Conservation (phyloP, 176 grass and related monocot species). For the Zea luxurians region DNA sequence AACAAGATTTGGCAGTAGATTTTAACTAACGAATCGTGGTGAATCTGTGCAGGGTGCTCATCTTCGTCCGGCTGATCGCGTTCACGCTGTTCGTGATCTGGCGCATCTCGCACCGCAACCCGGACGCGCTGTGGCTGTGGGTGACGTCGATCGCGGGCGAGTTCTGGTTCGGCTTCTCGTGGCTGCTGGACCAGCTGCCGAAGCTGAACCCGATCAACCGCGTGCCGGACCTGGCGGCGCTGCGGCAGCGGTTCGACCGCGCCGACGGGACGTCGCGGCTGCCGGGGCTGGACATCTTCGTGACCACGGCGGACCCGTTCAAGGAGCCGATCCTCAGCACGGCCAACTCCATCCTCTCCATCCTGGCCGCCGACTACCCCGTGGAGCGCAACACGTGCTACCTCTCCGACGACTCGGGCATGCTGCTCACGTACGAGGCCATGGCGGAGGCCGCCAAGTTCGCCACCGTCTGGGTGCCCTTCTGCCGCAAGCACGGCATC, state of each 20-base stretch:
- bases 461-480: constrained; percentile 75
- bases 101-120: constrained; percentile 74
- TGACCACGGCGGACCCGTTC: constrained; percentile 76
- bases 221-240: constrained; percentile 56
- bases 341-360: constrained; percentile 86
- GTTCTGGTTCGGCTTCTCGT: constrained; percentile 91
- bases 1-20: too few species aligned
- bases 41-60: constrained; percentile 56
- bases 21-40: too few species aligned
- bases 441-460: constrained; percentile 80
- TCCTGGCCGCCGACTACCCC: constrained; percentile 85
- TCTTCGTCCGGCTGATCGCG: constrained; percentile 63
- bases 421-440: constrained; percentile 83
- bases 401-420: constrained; percentile 81
- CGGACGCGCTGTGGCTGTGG: constrained; percentile 94
- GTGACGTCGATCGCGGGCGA: constrained; percentile 83
- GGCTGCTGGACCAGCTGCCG: constrained; percentile 86
- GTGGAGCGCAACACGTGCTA: constrained; percentile 70
- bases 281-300: constrained; percentile 77
- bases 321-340: constrained; percentile 86
- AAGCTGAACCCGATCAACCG: constrained; percentile 91
- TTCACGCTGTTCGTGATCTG: constrained; percentile 77
- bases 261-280: constrained; percentile 59
- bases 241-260: constrained; percentile 74
- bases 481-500: constrained; percentile 85